phyloP scores from a whole-genome alignment of 495 filamentous ascomycete species.

The Thermochaetoides thermophila region DNA sequence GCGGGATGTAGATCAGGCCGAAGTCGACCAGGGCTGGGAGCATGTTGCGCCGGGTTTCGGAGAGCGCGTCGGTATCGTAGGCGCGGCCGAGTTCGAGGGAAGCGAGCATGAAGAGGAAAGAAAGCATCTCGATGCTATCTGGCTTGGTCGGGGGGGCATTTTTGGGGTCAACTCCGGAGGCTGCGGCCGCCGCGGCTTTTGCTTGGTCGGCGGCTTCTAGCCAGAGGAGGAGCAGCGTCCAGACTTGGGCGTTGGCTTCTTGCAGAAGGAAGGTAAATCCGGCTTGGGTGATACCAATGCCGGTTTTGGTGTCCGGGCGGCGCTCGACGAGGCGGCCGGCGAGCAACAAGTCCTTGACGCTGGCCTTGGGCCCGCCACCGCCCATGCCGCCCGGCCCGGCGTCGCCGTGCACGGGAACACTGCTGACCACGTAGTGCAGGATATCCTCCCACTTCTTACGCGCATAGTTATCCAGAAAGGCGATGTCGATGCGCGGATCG shows the following conservation, averaged over 20 bases:
- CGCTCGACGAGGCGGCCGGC: conserved; percentile 64
- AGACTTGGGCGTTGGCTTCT: conserved; percentile 90
- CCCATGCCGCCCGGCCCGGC: conserved; percentile 13
- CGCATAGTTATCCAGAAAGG: conserved; percentile 74
- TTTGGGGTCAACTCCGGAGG: conserved; percentile 8
- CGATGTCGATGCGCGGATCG: conserved; percentile 41
- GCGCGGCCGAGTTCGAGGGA: conserved; percentile 79
- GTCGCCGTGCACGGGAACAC: conserved; percentile 25
- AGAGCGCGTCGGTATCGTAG: conserved; percentile 68
- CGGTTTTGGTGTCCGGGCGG: conserved; percentile 36
- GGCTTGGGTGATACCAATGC: conserved; percentile 62
- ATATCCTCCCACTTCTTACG: conserved; percentile 88
- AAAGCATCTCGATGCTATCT: conserved; percentile 83
- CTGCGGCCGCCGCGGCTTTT: conserved; percentile 11
- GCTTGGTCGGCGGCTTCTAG: conserved; percentile 63
- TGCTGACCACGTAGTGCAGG: conserved; percentile 77
- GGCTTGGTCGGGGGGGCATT: conserved; percentile 42
- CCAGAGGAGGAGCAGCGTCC: conserved; percentile 86
- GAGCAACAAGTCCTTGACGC: conserved; percentile 69
- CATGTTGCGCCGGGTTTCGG: conserved; percentile 69
- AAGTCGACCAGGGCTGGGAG: conserved; percentile 72
- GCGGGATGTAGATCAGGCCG: conserved; percentile 67
- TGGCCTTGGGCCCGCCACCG: conserved; percentile 45
- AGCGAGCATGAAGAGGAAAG: conserved; percentile 91
- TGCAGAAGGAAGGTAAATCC: conserved; percentile 92